These are phyloP conservation scores for Diplodia seriata DNA, from an alignment of 2,329 filamentous ascomycete species.

Conservation along the genomic window DNA sequence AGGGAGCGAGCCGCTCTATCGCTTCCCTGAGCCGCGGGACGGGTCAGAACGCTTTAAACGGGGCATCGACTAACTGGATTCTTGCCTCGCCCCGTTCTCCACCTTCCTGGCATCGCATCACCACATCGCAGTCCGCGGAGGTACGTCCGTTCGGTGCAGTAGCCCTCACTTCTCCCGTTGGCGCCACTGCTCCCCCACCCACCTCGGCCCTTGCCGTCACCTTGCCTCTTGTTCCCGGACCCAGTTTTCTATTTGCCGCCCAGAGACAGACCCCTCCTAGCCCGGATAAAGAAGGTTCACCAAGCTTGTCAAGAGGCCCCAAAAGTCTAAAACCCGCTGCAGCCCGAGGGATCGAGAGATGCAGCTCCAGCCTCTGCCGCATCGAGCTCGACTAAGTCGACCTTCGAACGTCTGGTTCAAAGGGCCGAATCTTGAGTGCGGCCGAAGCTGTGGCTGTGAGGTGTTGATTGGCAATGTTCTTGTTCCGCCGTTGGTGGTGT, in stretches of 20 bases:
- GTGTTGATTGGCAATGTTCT: conserved; percentile 8
- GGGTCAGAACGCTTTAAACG: not conserved
- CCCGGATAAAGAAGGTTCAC: not conserved
- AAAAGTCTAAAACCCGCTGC: conserved; percentile 9
- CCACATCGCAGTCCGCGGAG: not conserved
- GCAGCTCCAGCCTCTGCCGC: conserved; percentile 13
- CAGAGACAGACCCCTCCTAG: not conserved
- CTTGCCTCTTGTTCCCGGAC: conserved; percentile 1
- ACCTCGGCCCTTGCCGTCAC: not conserved
- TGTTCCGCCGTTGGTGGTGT: not conserved
- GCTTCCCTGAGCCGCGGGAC: not conserved
- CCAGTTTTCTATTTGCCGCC: not conserved
- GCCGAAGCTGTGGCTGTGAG: conserved; percentile 23
- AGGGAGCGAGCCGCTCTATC: not conserved
- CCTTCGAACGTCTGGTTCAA: conserved; percentile 29
- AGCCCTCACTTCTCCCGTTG: not conserved
- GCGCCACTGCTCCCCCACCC: not conserved
- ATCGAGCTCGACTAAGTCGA: conserved; percentile 30
- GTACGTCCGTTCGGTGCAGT: not conserved
- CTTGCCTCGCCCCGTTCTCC: not conserved
- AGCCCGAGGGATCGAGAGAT: conserved; percentile 11
- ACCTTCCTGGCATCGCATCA: not conserved
- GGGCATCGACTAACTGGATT: not conserved
- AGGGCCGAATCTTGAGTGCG: conserved; percentile 30
- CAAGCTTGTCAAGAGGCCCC: not conserved